These are phyloP conservation scores for Micromonas pusilla DNA, from an alignment of 139 green algal genomes.

Conservation along the genomic window DNA sequence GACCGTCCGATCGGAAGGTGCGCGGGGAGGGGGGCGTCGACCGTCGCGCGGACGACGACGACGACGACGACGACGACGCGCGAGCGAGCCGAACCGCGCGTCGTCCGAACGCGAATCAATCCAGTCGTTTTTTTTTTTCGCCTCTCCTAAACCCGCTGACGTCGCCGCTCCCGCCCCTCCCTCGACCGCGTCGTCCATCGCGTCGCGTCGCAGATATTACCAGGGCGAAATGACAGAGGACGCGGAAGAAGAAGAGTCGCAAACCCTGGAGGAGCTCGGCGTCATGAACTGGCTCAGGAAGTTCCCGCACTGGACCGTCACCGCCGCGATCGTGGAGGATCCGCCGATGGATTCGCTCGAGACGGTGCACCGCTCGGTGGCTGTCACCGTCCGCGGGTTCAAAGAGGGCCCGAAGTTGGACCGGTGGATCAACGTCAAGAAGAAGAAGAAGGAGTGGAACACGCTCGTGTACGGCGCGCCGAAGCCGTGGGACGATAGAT, in stretches of 20 bases:
- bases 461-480: not conserved
- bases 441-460: not conserved
- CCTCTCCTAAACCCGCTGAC: too few species aligned
- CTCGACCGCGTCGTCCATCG: not conserved
- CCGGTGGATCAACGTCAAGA: not conserved
- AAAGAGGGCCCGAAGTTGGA: not conserved
- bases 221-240: not conserved
- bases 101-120: too few species aligned
- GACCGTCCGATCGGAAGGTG: not conserved
- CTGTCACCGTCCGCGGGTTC: not conserved
- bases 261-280: not conserved
- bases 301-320: constrained; percentile 1
- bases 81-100: too few species aligned
- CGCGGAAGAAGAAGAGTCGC: not conserved
- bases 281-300: not conserved
- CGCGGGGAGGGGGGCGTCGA: not conserved
- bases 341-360: not conserved
- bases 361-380: not conserved
- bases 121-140: not conserved
- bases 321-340: not conserved
- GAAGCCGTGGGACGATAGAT: not conserved
- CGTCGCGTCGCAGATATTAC: not conserved
- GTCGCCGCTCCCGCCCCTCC: too few species aligned
- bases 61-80: too few species aligned
- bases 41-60: too few species aligned